Conservation (phyloP, 805 yeast genomes). For the Zygosaccharomyces gambellarensis region DNA sequence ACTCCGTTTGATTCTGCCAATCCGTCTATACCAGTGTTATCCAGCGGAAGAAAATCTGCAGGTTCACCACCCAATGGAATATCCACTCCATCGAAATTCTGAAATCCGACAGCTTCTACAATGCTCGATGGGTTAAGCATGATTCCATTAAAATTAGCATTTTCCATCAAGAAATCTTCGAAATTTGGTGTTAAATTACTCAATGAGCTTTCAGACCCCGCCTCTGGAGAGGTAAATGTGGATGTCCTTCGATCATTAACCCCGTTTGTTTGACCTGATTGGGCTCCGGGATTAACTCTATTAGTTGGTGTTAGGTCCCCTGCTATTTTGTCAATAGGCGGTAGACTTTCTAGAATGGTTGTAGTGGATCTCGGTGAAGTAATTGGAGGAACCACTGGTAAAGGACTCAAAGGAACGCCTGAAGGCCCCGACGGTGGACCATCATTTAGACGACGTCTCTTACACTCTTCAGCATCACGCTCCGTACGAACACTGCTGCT, state of each 20-base stretch:
- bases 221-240: constrained; percentile 18
- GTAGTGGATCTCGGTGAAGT: constrained; percentile 10
- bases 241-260: constrained; percentile 5
- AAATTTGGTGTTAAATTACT: constrained; percentile 30
- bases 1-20: constrained; percentile 22
- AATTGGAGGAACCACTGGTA: constrained; percentile 16
- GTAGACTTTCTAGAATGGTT: constrained; percentile 10
- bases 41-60: constrained; percentile 27
- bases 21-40: constrained; percentile 29
- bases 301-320: constrained; percentile 10
- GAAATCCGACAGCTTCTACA: constrained; percentile 32
- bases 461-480: constrained; percentile 18
- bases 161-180: constrained; percentile 34
- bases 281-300: neutral
- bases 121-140: constrained; percentile 31
- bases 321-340: constrained; percentile 17
- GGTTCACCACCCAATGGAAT: constrained; percentile 17
- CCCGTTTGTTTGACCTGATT: neutral
- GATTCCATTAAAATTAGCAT: constrained; percentile 30
- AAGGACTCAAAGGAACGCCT: constrained; percentile 11
- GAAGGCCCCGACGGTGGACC: constrained; percentile 6
- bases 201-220: constrained; percentile 19
- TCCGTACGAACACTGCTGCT: constrained; percentile 31
- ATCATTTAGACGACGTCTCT: constrained; percentile 22
- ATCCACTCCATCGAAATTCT: constrained; percentile 16